A percentile compares a stretch with the other conserved stretches of the same genome.
phyloP scores from a whole-genome alignment of 306 rosid genomes.

The Prunus dulcis region DNA sequence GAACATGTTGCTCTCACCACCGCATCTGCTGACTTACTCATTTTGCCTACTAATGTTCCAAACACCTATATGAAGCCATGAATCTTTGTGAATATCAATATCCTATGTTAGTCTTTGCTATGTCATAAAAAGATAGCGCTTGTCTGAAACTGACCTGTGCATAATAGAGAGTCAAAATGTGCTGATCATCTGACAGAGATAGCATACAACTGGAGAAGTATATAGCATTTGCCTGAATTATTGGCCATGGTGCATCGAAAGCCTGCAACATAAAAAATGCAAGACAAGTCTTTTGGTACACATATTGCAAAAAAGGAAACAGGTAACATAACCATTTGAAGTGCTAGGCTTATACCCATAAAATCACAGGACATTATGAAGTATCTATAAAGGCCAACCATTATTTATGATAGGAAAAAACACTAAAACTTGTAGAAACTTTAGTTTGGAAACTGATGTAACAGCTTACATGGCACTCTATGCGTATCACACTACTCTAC shows the following conservation, averaged over 20 bases:
- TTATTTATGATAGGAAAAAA: background rate
- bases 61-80: constrained; percentile 57
- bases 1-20: constrained; percentile 88
- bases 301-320: background rate
- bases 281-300: background rate
- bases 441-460: no score
- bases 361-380: background rate
- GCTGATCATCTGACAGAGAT: constrained; percentile 67
- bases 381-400: background rate
- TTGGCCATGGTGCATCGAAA: constrained; percentile 95
- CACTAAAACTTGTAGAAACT: no score
- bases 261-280: constrained; percentile 59
- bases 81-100: constrained; percentile 21
- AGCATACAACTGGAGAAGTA: constrained; percentile 87
- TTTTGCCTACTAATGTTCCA: constrained; percentile 65
- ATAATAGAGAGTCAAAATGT: constrained; percentile 63
- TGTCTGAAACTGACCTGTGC: constrained; percentile 53
- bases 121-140: constrained; percentile 16
- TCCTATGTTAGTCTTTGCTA: background rate
- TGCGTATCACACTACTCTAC: no score
- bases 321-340: background rate
- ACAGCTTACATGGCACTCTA: background rate
- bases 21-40: constrained; percentile 76
- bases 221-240: constrained; percentile 90
- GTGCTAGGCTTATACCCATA: background rate